Evolutionary conservation across 306 rosid genomes (phyloP).

Genomic region (Styphnolobium japonicum): DNA sequence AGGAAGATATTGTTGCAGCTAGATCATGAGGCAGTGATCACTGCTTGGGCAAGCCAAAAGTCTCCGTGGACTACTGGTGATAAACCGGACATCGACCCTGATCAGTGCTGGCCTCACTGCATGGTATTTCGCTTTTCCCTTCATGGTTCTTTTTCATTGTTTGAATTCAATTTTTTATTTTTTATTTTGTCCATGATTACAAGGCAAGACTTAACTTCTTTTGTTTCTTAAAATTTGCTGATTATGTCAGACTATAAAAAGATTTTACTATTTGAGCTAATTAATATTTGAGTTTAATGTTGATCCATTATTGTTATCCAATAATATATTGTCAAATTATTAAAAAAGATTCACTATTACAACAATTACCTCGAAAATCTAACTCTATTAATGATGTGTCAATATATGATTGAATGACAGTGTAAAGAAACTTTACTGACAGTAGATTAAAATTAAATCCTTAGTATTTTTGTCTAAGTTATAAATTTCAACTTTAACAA

Average conservation of each 20-base stretch:
- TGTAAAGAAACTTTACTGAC: too few species aligned
- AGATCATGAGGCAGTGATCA: slow-evolving; percentile 57
- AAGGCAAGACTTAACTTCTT: neutral
- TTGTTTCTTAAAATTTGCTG: neutral
- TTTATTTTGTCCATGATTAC: neutral
- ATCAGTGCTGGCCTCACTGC: slow-evolving; percentile 47
- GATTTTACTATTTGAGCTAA: too few species aligned
- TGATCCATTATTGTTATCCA: too few species aligned
- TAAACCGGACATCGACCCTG: slow-evolving; percentile 43
- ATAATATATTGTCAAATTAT: too few species aligned
- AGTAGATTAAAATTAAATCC: too few species aligned
- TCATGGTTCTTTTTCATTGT: neutral
- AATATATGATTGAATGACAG: too few species aligned
- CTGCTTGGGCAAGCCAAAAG: slow-evolving; percentile 61
- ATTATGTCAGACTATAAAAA: neutral
- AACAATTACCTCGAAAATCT: too few species aligned
- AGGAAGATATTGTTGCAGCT: slow-evolving; percentile 45
- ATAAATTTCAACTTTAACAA: too few species aligned
- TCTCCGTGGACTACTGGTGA: slow-evolving; percentile 58
- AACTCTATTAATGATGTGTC: too few species aligned
- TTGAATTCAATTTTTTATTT: neutral
- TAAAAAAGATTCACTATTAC: too few species aligned
- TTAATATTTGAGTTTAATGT: too few species aligned
- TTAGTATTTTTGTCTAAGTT: too few species aligned
- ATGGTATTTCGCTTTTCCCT: slow-evolving; percentile 27